A percentile compares a stretch with the other conserved stretches of the same genome.
Evolutionary conservation across 1,139 yeast species (phyloP).

Genomic region (Saccharomyces pastorianus): DNA sequence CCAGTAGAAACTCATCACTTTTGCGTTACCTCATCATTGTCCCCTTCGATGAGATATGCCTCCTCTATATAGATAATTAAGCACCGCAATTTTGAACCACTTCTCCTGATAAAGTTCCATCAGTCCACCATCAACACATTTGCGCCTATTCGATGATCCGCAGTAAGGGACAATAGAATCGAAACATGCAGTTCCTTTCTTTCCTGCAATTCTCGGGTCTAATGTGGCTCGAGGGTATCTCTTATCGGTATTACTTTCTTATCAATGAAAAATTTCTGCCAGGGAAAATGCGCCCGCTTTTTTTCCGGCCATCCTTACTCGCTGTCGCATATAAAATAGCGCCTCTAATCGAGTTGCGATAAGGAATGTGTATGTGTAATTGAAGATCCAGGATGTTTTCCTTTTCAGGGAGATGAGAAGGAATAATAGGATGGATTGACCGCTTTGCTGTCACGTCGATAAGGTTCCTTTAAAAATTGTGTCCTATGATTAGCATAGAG

Average conservation of each 20-base stretch:
- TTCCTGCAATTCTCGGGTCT: not conserved
- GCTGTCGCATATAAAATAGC: not conserved
- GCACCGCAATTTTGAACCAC: not conserved
- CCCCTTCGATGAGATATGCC: not conserved
- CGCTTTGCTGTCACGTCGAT: not conserved
- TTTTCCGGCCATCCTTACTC: not conserved
- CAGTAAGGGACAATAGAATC: not conserved
- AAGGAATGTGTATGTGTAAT: not conserved
- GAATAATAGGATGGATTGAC: not conserved
- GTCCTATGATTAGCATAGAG: not conserved
- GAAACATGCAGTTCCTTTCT: not conserved
- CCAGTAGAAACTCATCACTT: not conserved
- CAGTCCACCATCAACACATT: not conserved
- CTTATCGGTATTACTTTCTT: not conserved
- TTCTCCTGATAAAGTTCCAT: not conserved
- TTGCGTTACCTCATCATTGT: not conserved
- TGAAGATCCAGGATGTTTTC: not conserved
- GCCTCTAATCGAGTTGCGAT: not conserved
- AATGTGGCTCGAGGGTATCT: not conserved
- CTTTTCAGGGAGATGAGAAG: not conserved
- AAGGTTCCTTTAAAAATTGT: not conserved
- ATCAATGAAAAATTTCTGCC: not conserved
- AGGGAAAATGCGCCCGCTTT: not conserved
- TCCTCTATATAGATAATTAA: not conserved
- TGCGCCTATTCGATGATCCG: not conserved